A percentile compares a stretch with the other conserved stretches of the same genome.
phyloP scores from a whole-genome alignment of 2,329 filamentous ascomycete genomes.

The Fusarium brevicatenulatum region DNA sequence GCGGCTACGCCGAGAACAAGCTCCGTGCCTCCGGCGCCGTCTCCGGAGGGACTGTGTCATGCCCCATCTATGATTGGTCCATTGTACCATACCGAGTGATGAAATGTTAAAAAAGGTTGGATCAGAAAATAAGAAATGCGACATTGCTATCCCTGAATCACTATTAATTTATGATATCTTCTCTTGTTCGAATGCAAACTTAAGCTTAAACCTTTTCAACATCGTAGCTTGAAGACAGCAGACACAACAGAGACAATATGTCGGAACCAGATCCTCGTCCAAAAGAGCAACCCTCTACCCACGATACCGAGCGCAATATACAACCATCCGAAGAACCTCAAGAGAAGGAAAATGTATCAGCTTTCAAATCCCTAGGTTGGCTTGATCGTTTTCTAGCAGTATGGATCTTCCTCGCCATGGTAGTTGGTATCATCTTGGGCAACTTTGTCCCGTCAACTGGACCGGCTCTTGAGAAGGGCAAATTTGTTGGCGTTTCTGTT shows the following conservation, averaged over 20 bases:
- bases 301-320: slow-evolving; percentile 20
- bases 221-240: too few relatives aligned
- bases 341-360: slow-evolving; percentile 44
- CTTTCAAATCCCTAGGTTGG: slow-evolving; percentile 65
- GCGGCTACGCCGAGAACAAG: background rate
- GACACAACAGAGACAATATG: background rate
- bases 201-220: background rate
- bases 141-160: background rate
- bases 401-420: slow-evolving; percentile 85
- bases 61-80: slow-evolving; percentile 35
- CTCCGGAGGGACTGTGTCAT: slow-evolving; percentile 38
- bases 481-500: slow-evolving; percentile 75
- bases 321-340: background rate
- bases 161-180: accelerated
- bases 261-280: background rate
- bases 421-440: slow-evolving; percentile 77
- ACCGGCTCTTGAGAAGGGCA: slow-evolving; percentile 72
- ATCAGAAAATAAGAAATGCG: background rate
- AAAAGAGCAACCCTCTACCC: slow-evolving; percentile 1
- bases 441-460: slow-evolving; percentile 76
- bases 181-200: background rate
- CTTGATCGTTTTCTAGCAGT: slow-evolving; percentile 72
- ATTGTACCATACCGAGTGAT: background rate
- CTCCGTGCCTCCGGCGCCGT: background rate
- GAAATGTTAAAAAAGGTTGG: background rate